These are phyloP conservation scores for Parafenestella ontariensis DNA, from an alignment of 2,329 filamentous ascomycete genomes.

Conservation along the genomic window DNA sequence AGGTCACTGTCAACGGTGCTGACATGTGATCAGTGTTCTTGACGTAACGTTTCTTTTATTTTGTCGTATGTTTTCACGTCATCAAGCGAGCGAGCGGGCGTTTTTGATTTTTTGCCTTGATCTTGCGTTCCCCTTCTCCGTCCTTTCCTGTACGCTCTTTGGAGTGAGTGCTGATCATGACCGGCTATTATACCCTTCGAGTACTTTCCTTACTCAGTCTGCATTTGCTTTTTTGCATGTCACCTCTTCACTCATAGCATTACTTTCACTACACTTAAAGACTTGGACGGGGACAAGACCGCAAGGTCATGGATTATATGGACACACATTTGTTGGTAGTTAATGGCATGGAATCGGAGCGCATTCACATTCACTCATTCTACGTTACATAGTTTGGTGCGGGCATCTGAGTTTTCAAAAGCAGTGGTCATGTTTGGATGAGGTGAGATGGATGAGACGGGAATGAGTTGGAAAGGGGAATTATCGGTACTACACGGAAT, in stretches of 20 bases:
- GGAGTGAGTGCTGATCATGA: constrained; percentile 26
- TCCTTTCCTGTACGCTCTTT: constrained; percentile 11
- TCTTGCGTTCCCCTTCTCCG: constrained; percentile 6
- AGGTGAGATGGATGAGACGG: neutral
- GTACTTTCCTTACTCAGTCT: constrained; percentile 17
- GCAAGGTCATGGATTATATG: constrained; percentile 26
- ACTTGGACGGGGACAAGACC: constrained; percentile 25
- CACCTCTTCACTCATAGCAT: constrained; percentile 13
- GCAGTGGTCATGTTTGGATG: constrained; percentile 4
- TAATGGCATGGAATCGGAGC: constrained; percentile 10
- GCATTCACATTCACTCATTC: neutral
- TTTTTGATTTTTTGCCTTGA: constrained; percentile 11
- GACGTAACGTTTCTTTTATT: neutral
- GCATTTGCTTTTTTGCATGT: constrained; percentile 9
- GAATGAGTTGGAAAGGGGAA: neutral
- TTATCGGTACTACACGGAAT: constrained; percentile 13
- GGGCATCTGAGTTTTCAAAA: constrained; percentile 12
- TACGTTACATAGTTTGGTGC: constrained; percentile 5
- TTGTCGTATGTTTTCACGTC: constrained; percentile 4
- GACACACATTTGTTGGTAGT: constrained; percentile 9
- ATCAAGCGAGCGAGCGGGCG: constrained; percentile 26
- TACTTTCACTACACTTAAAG: constrained; percentile 23
- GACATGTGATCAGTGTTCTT: constrained; percentile 29
- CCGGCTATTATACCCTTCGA: constrained; percentile 41
- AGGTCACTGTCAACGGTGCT: constrained; percentile 78